Evolutionary conservation across 2,329 filamentous ascomycete genomes (phyloP), one percentile per base, ranked within the genome.

Genomic region (Venturia nashicola): DNA sequence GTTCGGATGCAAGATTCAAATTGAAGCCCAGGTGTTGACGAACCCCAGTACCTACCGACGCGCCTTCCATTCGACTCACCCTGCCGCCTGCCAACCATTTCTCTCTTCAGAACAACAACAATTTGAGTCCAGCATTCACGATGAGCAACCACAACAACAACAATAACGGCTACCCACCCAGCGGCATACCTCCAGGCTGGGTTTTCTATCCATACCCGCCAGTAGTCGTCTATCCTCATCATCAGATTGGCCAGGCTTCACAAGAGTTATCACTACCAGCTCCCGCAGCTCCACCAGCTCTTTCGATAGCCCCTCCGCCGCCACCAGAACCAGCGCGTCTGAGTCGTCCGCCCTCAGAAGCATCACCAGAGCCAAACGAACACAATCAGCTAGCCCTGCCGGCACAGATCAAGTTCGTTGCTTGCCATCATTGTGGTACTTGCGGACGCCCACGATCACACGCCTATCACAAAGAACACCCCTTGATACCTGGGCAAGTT

Each of bases 401-500:
- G 5, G 62, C 39, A 14, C 51, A 61, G 8, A 42, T 64, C 55
- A 64, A 48, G 43, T 59, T 64, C 40, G 39, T 64, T 39, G 62
- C 63, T 48, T 54, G 46, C 23, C 63, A 65, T 62, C 57, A 65
- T 27, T 65, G 63, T n/a, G 40, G 14, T 20, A 42, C 23, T 42
- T 65, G 63, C 46, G 59, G 59, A 23, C 43, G 44, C 2, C 59
- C 59, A 27, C 57, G 63, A 11, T 65, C 63, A 14, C 39, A 54
- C 44, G 57, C 59, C 20, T 65, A 62, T 44, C 63, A 65, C 59
- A 65, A 65, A 62, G 46, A 65, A 9, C 27, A 65, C 34, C 63
- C 63, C 42, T 40, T 65, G 36, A 65, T 65, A n/a, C 63, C 63
- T 20, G 59, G 59, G 27, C 42, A 34, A 36, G 42, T 82, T 63